Conservation (phyloP, 2,329 filamentous ascomycete genomes). For the Emergomyces orientalis region DNA sequence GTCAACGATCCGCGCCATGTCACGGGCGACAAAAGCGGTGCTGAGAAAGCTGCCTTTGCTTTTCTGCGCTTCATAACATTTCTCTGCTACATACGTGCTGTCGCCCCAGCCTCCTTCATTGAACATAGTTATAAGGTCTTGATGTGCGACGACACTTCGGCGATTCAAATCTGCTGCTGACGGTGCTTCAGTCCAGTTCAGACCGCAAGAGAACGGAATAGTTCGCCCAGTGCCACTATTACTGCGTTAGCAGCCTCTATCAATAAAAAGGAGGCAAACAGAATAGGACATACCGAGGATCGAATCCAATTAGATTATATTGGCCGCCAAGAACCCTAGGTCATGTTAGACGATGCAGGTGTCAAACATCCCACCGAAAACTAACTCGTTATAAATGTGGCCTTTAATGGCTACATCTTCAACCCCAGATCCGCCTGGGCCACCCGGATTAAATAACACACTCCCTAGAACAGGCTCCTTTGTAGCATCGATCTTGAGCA, state of each 20-base stretch:
- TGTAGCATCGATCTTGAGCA: constrained; percentile 26
- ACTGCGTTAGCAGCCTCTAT: not conserved
- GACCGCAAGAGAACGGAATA: constrained; percentile 9
- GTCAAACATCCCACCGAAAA: not conserved
- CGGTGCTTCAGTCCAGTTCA: not conserved
- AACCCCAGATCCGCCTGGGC: constrained; percentile 9
- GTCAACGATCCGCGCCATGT: constrained; percentile 40
- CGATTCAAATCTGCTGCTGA: not conserved
- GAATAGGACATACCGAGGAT: constrained; percentile 13
- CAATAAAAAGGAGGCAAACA: not conserved
- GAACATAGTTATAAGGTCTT: constrained; percentile 1
- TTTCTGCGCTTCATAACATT: constrained; percentile 13
- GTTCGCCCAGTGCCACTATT: constrained; percentile 9
- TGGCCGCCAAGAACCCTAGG: constrained; percentile 11
- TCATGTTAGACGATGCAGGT: not conserved
- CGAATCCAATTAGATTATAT: constrained; percentile 14
- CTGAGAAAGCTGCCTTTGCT: constrained; percentile 32
- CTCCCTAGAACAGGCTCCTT: constrained; percentile 28
- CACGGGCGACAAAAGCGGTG: constrained; percentile 38
- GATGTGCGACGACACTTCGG: not conserved
- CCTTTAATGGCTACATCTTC: constrained; percentile 8
- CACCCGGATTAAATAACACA: constrained; percentile 30
- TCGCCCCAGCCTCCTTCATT: constrained; percentile 4
- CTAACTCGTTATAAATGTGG: constrained; percentile 1
- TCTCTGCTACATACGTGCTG: constrained; percentile 3